These are phyloP conservation scores for Xylaria polymorpha DNA, from an alignment of 2,329 filamentous ascomycete species.

Conservation along the genomic window DNA sequence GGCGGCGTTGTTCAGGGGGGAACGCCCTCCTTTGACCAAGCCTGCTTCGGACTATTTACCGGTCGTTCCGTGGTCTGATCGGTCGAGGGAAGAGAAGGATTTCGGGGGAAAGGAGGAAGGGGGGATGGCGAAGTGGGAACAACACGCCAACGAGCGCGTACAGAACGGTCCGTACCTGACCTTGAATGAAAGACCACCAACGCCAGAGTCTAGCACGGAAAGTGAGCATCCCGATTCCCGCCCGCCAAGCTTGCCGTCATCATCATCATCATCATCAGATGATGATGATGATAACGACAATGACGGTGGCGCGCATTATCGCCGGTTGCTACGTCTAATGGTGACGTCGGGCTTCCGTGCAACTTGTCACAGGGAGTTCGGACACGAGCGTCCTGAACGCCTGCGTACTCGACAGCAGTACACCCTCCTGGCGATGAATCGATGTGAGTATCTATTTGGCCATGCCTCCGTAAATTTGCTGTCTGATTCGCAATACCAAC, in stretches of 20 bases:
- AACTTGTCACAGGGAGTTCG: neutral
- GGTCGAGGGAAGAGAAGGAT: constrained; percentile 32
- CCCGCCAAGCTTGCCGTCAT: neutral
- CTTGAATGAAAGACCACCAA: neutral
- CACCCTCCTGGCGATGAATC: neutral
- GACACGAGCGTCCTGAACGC: neutral
- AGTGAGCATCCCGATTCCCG: neutral
- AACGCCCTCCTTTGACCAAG: neutral
- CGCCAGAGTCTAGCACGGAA: neutral
- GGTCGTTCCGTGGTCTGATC: constrained; percentile 36
- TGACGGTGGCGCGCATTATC: constrained; percentile 14
- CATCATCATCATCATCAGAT: neutral
- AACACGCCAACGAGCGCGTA: constrained; percentile 32
- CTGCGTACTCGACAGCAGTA: neutral
- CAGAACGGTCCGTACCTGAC: constrained; percentile 23
- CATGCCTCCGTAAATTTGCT: neutral
- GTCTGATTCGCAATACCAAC: neutral
- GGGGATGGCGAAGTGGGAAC: constrained; percentile 20
- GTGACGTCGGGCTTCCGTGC: neutral
- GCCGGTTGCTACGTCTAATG: constrained; percentile 14
- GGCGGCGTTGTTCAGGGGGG: neutral
- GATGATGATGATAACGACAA: neutral
- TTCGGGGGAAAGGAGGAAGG: constrained; percentile 18
- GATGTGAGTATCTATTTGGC: constrained; percentile 20
- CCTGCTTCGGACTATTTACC: neutral